phyloP scores from a whole-genome alignment of 2,329 filamentous ascomycete species.

The Cladophialophora yegresii region DNA sequence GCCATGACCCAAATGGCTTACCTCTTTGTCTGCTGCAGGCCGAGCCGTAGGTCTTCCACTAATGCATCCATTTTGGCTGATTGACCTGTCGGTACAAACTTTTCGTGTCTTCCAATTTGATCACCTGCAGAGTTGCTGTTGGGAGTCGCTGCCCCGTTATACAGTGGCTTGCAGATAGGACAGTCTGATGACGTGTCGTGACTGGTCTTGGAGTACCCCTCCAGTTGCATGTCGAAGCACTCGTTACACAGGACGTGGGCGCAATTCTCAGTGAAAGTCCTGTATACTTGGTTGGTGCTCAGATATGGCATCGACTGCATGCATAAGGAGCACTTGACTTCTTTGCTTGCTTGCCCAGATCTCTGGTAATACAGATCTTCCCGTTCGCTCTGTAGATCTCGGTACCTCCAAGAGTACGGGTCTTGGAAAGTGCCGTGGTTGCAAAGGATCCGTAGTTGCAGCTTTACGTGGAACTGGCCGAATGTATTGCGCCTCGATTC shows the following conservation, averaged over 20 bases:
- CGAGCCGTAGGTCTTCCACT: background rate
- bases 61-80: constrained; percentile 8
- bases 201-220: background rate
- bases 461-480: constrained; percentile 50
- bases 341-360: constrained; percentile 35
- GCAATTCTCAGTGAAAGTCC: constrained; percentile 37
- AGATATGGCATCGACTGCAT: constrained; percentile 37
- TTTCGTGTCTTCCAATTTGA: background rate
- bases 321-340: constrained; percentile 41
- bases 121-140: background rate
- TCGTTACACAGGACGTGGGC: constrained; percentile 42
- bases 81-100: background rate
- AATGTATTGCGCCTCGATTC: constrained; percentile 45
- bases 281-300: constrained; percentile 34
- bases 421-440: constrained; percentile 55
- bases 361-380: constrained; percentile 38
- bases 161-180: constrained; percentile 3
- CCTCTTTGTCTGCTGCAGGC: background rate
- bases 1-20: background rate
- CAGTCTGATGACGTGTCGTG: background rate
- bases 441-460: constrained; percentile 53
- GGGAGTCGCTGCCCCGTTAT: background rate
- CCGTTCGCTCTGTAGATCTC: constrained; percentile 20
- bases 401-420: constrained; percentile 47
- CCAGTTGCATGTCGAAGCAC: constrained; percentile 33